Percentiles rank a stretch among this genome's conserved stretches.
Evolutionary conservation across 2,329 filamentous ascomycete species (phyloP).

Genomic region (Diaporthe sp.): DNA sequence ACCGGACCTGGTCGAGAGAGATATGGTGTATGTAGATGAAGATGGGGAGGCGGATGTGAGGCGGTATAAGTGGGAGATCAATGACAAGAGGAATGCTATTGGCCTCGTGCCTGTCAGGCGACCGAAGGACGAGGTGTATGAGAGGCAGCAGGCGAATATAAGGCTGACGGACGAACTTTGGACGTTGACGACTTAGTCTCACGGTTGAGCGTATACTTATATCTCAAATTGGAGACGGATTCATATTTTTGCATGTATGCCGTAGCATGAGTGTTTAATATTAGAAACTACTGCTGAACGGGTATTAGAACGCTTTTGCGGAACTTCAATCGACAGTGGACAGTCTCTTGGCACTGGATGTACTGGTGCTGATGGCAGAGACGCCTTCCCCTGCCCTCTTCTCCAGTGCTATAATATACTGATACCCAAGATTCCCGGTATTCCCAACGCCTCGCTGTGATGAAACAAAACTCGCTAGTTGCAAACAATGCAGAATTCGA

Average conservation of each 20-base stretch:
- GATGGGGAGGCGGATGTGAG: background rate
- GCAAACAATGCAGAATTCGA: slow-evolving; percentile 19
- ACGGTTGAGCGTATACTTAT: background rate
- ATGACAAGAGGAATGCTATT: background rate
- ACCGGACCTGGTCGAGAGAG: background rate
- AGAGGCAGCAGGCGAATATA: background rate
- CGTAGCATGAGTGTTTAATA: slow-evolving; percentile 14
- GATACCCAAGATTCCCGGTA: background rate
- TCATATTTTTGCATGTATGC: background rate
- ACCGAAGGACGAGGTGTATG: background rate
- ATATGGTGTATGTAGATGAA: slow-evolving; percentile 11
- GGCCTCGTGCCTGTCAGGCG: background rate
- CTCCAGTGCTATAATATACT: background rate
- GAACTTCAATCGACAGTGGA: background rate
- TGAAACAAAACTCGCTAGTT: slow-evolving; percentile 32
- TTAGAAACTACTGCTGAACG: slow-evolving; percentile 26
- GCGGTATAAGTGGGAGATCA: slow-evolving; percentile 7
- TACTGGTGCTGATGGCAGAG: background rate
- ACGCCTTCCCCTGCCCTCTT: background rate
- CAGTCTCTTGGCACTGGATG: background rate
- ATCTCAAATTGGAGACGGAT: no score
- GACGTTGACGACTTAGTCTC: background rate
- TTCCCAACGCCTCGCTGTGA: slow-evolving; percentile 40
- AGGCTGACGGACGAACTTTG: background rate
- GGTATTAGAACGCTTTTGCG: slow-evolving; percentile 8